Evolutionary conservation across 2,329 filamentous ascomycete species (phyloP), one percentile per base, ranked within the genome.

Genomic region (Verticillium albo-atrum): DNA sequence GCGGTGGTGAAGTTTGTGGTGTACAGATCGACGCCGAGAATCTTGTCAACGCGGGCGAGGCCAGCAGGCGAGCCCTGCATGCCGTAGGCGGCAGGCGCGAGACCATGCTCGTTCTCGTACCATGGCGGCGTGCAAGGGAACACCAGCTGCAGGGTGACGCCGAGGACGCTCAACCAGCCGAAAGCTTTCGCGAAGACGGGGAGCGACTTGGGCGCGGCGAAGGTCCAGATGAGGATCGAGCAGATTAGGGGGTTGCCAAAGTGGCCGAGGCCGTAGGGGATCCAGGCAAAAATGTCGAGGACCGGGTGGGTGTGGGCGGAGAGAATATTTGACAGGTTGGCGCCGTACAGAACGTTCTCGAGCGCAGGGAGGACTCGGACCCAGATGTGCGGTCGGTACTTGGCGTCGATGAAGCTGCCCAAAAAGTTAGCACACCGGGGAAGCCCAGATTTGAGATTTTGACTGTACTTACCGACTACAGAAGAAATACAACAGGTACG

Each of bases 101-200:
- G 80, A 17, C 94, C 94, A 73, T 97, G 92, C 68, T 90, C 82
- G 74, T 95, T 96, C 81, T 97, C 94, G 71, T 97, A 98, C 94
- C 94, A 98, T 1, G 94, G 94, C 27, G 94, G 91, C 26, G 93
- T 95, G 79, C 94, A 97, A 1, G 94, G 94, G 76, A 97, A 96
- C 63, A 92, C 75, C 58, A 97, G 82, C 77, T 97, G 93, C 65
- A 96, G 93, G 32, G 88, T 85, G 59, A 97, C 94, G 57, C 92
- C 94, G 14, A 88, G 80, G 64, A 97, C 85, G 76, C 92, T 95
- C 86, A 97, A 89, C 82, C 94, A 97, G 61, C 94, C 94, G 68
- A 97, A 97, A 56, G 89, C 87, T 67, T 89, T 88, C 17, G 91
- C 92, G 71, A 93, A 97, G 20, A 92, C 87, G 10, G 92, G 91